Evolutionary conservation across 176 grass and related monocot species (phyloP).

Genomic region (Ampelocalamus luodianensis): DNA sequence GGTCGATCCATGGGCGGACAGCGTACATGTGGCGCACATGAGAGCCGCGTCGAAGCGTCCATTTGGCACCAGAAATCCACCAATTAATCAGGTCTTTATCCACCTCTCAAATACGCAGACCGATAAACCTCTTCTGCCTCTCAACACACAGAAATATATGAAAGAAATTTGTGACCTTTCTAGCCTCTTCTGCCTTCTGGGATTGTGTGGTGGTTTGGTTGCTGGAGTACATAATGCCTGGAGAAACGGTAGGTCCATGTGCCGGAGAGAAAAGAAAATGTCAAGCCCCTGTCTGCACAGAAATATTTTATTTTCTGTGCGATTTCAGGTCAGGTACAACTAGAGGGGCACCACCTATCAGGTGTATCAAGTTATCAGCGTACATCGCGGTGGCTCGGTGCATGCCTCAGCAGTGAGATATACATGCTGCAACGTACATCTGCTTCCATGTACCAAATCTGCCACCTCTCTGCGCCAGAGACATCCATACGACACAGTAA

Average conservation of each 20-base stretch:
- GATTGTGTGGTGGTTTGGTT: conserved; percentile 31
- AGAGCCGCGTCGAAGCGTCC: conserved; percentile 38
- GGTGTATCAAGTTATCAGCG: too few relatives aligned
- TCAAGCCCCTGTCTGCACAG: background rate
- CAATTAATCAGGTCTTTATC: conserved; percentile 21
- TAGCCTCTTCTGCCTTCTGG: background rate
- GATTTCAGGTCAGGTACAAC: background rate
- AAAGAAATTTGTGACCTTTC: background rate
- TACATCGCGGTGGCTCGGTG: background rate
- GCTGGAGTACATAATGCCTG: conserved; percentile 31
- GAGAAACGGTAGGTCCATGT: conserved; percentile 32
- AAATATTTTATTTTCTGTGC: background rate
- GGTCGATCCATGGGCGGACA: conserved; percentile 55
- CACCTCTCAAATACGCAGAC: background rate
- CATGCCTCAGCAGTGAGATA: background rate
- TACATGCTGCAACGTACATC: background rate
- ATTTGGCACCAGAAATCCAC: conserved; percentile 14
- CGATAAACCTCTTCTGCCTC: background rate
- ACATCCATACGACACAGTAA: background rate
- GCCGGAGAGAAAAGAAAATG: background rate
- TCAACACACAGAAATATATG: too few relatives aligned
- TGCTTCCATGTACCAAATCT: background rate
- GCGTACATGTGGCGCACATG: conserved; percentile 69
- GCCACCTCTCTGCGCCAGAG: background rate
- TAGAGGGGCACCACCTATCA: background rate